Evolutionary conservation across 441 rosid species (phyloP).

Genomic region (Populus hybrid): DNA sequence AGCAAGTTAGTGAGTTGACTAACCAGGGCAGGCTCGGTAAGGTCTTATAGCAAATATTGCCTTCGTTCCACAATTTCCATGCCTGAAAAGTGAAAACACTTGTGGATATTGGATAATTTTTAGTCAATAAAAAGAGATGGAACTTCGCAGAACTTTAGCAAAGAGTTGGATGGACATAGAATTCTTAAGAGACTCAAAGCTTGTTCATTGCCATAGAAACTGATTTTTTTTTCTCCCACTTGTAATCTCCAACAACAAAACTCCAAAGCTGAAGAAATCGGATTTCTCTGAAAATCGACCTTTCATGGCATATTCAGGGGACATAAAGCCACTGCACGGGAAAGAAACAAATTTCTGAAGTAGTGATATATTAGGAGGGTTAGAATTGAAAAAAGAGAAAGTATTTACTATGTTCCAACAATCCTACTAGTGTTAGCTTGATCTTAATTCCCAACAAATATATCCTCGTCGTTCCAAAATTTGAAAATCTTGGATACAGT

Average conservation of each 20-base stretch:
- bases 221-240: slow-evolving; percentile 50
- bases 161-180: slow-evolving; percentile 30
- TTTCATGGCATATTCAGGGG: slow-evolving; percentile 3
- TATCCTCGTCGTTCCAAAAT: slow-evolving; percentile 64
- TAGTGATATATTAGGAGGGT: too few species aligned
- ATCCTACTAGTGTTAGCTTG: slow-evolving; percentile 52
- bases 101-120: neutral
- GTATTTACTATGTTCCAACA: slow-evolving; percentile 57
- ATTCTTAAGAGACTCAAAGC: slow-evolving; percentile 39
- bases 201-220: slow-evolving; percentile 35
- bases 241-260: slow-evolving; percentile 35
- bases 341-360: neutral
- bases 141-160: too few species aligned
- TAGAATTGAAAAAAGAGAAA: neutral
- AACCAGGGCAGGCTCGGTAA: too few species aligned
- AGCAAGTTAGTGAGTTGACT: too few species aligned
- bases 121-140: neutral
- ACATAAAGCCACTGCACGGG: slow-evolving; percentile 36
- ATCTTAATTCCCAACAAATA: slow-evolving; percentile 43
- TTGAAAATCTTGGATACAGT: slow-evolving; percentile 58
- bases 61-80: slow-evolving; percentile 63
- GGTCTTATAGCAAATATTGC: slow-evolving; percentile 8
- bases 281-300: slow-evolving; percentile 57
- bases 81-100: slow-evolving; percentile 31
- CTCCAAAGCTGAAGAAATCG: slow-evolving; percentile 18